phyloP scores from a whole-genome alignment of 1,284 basidiomycete species.

The Ustilago crameri region DNA sequence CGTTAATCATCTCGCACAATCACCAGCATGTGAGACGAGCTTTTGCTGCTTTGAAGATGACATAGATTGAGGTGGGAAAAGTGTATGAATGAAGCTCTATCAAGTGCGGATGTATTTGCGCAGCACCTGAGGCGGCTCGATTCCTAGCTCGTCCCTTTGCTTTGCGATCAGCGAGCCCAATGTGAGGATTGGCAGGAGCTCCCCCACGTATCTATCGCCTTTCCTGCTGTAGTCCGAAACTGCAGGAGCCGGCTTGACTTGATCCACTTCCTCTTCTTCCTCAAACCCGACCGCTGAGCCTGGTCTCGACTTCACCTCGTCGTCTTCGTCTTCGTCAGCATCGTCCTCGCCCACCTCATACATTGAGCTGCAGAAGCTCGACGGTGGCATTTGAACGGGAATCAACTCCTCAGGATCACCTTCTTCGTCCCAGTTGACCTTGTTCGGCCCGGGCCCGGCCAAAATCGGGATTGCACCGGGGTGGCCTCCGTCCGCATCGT shows the following conservation, averaged over 20 bases:
- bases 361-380: slow-evolving; percentile 45
- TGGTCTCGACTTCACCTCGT: slow-evolving; percentile 43
- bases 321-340: not conserved
- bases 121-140: slow-evolving; percentile 35
- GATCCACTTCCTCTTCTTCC: slow-evolving; percentile 11
- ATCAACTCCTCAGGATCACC: slow-evolving; percentile 60
- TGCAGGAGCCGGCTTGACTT: slow-evolving; percentile 51
- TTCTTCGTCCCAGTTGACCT: slow-evolving; percentile 44
- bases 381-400: slow-evolving; percentile 51
- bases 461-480: slow-evolving; percentile 22
- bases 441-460: slow-evolving; percentile 36
- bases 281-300: slow-evolving; percentile 36
- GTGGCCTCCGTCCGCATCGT: not conserved
- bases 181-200: slow-evolving; percentile 40
- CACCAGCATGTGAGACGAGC: too few species aligned
- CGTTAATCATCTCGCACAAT: too few species aligned
- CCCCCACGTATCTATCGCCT: slow-evolving; percentile 42
- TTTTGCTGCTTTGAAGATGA: too few species aligned
- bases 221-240: slow-evolving; percentile 51
- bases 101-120: slow-evolving; percentile 20
- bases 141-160: slow-evolving; percentile 17
- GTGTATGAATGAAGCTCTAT: not conserved
- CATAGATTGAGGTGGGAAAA: not conserved
- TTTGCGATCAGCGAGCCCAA: slow-evolving; percentile 33
- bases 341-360: slow-evolving; percentile 27